phyloP scores from a whole-genome alignment of 2,329 filamentous ascomycete species.

The Alternaria gaisen region DNA sequence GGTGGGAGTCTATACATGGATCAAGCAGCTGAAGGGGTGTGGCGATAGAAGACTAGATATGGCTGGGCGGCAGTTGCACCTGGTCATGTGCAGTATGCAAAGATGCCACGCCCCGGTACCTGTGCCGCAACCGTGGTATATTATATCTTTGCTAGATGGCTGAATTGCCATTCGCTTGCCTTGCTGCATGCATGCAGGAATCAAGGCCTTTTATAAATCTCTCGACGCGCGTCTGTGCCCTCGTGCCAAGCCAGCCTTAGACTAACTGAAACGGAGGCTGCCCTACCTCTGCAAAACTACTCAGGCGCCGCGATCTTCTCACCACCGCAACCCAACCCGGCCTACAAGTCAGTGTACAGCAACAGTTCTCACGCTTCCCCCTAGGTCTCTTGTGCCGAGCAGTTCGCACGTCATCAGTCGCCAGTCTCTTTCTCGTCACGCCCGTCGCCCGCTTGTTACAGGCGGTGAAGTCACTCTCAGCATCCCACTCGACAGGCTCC shows the following conservation, averaged over 20 bases:
- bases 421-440: constrained; percentile 22
- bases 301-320: constrained; percentile 39
- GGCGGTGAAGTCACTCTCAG: constrained; percentile 51
- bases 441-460: constrained; percentile 32
- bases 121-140: background rate
- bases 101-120: constrained; percentile 2
- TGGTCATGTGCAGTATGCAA: background rate
- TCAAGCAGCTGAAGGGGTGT: background rate
- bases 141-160: background rate
- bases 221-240: constrained; percentile 17
- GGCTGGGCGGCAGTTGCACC: constrained; percentile 8
- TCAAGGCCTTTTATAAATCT: background rate
- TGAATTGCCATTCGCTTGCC: background rate
- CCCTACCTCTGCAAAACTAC: constrained; percentile 35
- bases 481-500: constrained; percentile 48
- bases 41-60: background rate
- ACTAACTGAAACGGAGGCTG: constrained; percentile 33
- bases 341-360: constrained; percentile 27
- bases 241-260: constrained; percentile 22
- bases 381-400: constrained; percentile 32
- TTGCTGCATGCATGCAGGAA: background rate
- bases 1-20: background rate
- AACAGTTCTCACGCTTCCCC: constrained; percentile 25
- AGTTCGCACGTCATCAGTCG: constrained; percentile 26
- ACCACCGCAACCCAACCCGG: constrained; percentile 37